Evolutionary conservation across 2,329 filamentous ascomycete genomes (phyloP), one percentile per base, ranked within the genome.

Genomic region (Cryphonectria naterciae): DNA sequence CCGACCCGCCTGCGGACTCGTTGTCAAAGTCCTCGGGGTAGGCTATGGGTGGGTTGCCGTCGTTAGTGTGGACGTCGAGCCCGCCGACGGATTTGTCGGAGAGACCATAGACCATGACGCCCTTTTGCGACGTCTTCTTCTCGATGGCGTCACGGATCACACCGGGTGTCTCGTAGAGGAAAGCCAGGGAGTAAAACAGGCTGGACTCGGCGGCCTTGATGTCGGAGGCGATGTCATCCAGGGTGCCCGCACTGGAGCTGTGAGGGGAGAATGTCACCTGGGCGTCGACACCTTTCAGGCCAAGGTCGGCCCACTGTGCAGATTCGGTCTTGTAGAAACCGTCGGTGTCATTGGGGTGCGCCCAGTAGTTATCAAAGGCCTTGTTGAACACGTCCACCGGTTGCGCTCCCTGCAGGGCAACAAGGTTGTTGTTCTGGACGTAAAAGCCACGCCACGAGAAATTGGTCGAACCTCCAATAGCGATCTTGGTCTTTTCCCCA

Each of bases 151-250:
- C 68, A 25, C 70, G 74, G 65, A 75, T 75, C 5, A 70, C 74
- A 1, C 74, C 74, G 1, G 70, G 90, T 0, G 74, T 75, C 67
- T 75, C 71, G 39, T 75, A 75, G 6, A 75, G 68, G 65, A 75
- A 75, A n/a, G 74, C 74, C 52, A 75, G 74, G 22, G 74, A 75
- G 67, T 75, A 75, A 60, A 75, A 75, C 6, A 75, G 67, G 62
- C 74, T 75, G 13, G 74, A 75, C 60, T 78, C 75, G 17, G 80
- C 76, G 0, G 80, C 78, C 56, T 78, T 79, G 70, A 83, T 80
- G 64, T 84, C 81, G 37, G 66, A 35, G 5, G 74, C 74, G 37
- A 75, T 74, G 52, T 65, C 71, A 2, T 73, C 69, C n/a, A 75
- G 69, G 19, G 73, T 67, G 49, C 62, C 70, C 1, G 66, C 72